A percentile compares a stretch with the other conserved stretches of the same genome.
Conservation (phyloP, 495 filamentous ascomycete species). For the Neurospora tetraspora region DNA sequence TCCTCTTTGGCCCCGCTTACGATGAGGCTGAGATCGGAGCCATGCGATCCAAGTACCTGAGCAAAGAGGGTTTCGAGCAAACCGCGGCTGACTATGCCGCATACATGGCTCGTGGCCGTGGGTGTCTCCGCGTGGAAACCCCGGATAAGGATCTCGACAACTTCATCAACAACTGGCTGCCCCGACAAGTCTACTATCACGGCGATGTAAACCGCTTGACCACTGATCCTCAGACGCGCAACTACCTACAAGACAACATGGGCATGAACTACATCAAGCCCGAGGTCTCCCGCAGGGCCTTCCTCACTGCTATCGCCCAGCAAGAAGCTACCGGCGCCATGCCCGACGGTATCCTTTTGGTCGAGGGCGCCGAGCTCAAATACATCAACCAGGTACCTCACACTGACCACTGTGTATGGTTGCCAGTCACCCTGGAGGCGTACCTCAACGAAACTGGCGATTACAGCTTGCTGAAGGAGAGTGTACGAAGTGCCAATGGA, state of each 20-base stretch:
- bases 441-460: conserved; percentile 46
- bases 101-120: conserved; percentile 39
- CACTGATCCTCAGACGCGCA: conserved; percentile 48
- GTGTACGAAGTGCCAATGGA: conserved; percentile 29
- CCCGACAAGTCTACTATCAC: conserved; percentile 47
- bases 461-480: conserved; percentile 38
- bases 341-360: conserved; percentile 46
- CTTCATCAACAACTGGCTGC: conserved; percentile 50
- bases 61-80: conserved; percentile 35
- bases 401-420: conserved; percentile 49
- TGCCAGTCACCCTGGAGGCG: conserved; percentile 41
- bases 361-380: conserved; percentile 45
- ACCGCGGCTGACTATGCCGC: conserved; percentile 34
- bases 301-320: conserved; percentile 39
- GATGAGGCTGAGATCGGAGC: conserved; percentile 38
- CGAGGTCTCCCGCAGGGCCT: conserved; percentile 34
- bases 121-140: conserved; percentile 42
- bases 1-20: conserved; percentile 44
- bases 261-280: conserved; percentile 50
- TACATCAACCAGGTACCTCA: conserved; percentile 52
- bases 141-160: conserved; percentile 47
- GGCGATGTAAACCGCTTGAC: conserved; percentile 49
- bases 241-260: conserved; percentile 52
- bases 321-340: conserved; percentile 45
- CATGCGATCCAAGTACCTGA: conserved; percentile 41